phyloP scores from a whole-genome alignment of 208 protist genomes.

The Leishmania guyanensis region DNA sequence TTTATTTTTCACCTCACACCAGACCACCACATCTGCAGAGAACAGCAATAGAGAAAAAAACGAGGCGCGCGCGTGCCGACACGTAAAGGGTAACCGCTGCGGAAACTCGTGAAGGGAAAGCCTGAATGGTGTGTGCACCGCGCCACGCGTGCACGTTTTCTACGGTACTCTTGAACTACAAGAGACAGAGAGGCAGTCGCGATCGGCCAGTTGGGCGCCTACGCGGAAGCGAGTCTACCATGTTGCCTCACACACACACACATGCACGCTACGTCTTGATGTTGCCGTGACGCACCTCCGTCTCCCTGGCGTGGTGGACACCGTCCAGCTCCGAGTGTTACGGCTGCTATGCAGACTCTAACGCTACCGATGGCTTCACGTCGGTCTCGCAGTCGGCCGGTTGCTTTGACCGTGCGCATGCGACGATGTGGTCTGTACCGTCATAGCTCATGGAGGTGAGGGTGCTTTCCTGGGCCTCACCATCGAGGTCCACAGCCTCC shows the following conservation, averaged over 20 bases:
- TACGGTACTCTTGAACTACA: neutral
- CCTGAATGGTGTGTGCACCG: neutral
- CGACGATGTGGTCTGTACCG: neutral
- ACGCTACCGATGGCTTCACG: neutral
- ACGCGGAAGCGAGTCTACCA: neutral
- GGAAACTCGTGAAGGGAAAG: neutral
- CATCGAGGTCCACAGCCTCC: conserved; percentile 6
- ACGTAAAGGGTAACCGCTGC: neutral
- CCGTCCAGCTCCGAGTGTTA: conserved; percentile 17
- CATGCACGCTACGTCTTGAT: conserved; percentile 22
- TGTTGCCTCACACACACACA: neutral
- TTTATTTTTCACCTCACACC: neutral
- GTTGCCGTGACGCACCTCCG: conserved; percentile 31
- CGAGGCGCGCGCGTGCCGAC: neutral
- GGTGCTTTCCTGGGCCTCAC: conserved; percentile 5
- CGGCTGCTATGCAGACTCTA: conserved; percentile 18
- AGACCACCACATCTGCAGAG: neutral
- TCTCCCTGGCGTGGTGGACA: conserved; percentile 6
- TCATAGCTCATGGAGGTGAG: conserved; percentile 19
- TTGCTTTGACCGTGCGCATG: conserved; percentile 18
- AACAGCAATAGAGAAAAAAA: neutral
- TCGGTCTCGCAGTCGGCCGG: conserved; percentile 18
- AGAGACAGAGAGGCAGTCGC: neutral
- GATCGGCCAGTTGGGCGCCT: neutral
- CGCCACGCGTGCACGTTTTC: neutral